Evolutionary conservation across 164 flowering plant species (phyloP).

Genomic region (Cinnamomum micranthum): DNA sequence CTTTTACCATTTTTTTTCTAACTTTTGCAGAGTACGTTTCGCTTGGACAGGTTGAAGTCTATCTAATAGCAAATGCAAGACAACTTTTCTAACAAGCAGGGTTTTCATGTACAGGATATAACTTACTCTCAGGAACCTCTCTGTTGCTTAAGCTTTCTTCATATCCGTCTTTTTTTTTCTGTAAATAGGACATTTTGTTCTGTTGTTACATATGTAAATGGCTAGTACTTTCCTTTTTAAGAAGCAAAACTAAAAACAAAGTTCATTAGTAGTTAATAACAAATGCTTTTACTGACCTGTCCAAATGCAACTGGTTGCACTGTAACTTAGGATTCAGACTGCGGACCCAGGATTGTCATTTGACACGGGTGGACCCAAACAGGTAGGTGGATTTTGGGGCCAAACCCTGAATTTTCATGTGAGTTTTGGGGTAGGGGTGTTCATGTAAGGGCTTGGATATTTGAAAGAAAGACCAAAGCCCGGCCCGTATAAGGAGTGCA

Average conservation of each 20-base stretch:
- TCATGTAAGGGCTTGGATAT: too few species aligned
- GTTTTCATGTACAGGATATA: not conserved
- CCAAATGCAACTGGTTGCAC: not conserved
- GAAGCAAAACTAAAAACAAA: not conserved
- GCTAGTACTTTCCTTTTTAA: not conserved
- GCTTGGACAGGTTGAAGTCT: slow-evolving; percentile 41
- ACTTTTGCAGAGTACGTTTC: slow-evolving; percentile 36
- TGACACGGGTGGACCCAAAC: not conserved
- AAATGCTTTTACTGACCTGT: not conserved
- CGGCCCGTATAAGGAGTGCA: too few species aligned
- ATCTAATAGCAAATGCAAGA: slow-evolving; percentile 13
- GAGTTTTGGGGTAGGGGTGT: too few species aligned
- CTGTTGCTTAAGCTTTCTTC: not conserved
- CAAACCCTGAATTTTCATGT: too few species aligned
- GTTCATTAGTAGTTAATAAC: too few species aligned
- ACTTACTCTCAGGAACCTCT: not conserved
- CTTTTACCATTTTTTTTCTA: not conserved
- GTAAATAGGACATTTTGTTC: not conserved
- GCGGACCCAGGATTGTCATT: not conserved
- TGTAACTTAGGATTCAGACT: too few species aligned
- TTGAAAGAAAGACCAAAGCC: too few species aligned
- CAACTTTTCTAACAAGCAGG: not conserved
- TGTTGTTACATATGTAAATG: not conserved
- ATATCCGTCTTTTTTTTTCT: not conserved
- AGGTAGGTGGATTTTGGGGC: not conserved